Evolutionary conservation across 192 early-diverging fungal genomes (phyloP), one percentile per base, ranked within the genome.

Genomic region (Coemansia sp.): DNA sequence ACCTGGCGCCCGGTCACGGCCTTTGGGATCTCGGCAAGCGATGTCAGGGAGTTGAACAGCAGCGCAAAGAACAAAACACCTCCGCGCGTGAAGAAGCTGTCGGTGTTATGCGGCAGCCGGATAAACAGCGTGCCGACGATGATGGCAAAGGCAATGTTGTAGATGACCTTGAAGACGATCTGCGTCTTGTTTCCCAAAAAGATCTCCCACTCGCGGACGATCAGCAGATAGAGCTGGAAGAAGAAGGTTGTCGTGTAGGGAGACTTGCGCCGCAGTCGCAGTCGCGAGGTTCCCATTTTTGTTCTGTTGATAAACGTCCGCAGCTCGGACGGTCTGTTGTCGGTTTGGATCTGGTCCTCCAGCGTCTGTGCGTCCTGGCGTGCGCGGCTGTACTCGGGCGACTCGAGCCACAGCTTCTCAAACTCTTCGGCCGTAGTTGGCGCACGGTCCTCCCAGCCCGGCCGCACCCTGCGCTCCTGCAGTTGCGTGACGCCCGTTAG

Each of bases 51-150:
- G 65, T 88, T 89, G 78, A 90, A 90, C 49, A 90, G 63, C 10
- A 90, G 78, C 56, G 80, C 83, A 63, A 89, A 90, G 41, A 77
- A 69, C 71, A 81, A 19, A 65, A 83, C 63, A 72, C 77, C 51
- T 43, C 83, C 49, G 47, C 84, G 72, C 32, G 89, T 85, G 73
- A 92, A 93, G 62, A 87, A 87, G 39, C 91, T 89, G 22, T 66
- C 61, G 10, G 81, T 79, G 55, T 69, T 73, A 11, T 68, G 45
- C 0, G 89, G 88, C 65, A 93, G 71, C 40, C 83, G 63, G 61
- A 87, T 87, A 74, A 90, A 92, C 55, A 89, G 86, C 42, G 88
- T 87, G 55, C 89, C 91, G 64, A 88, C 87, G 65, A 92, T 88
- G 42, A 90, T 66, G 51, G 89, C 88, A 87, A 92, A 90, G 57